A percentile compares a stretch with the other conserved stretches of the same genome.
Evolutionary conservation across 2,329 filamentous ascomycete genomes (phyloP).

Genomic region (Diaporthe sp.): DNA sequence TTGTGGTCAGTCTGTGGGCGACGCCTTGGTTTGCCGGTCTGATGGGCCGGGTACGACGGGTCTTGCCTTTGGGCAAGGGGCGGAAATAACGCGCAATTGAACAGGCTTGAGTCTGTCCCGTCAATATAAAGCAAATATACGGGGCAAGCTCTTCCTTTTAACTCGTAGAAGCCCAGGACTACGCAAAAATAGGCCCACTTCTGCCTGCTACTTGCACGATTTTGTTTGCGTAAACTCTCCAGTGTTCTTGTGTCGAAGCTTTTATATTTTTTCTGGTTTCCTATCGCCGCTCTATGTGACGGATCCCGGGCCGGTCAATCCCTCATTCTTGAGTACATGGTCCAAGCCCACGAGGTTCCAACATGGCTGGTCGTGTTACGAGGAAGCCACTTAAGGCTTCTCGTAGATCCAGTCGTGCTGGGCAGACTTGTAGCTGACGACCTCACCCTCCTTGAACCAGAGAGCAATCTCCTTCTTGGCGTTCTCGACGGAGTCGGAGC

Average conservation of each 20-base stretch:
- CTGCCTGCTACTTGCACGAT: not conserved
- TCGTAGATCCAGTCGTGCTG: slow-evolving; percentile 98
- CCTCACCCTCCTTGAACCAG: slow-evolving; percentile 94
- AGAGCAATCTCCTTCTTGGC: slow-evolving; percentile 99
- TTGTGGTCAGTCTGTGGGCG: slow-evolving; percentile 85
- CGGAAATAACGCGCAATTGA: slow-evolving; percentile 7
- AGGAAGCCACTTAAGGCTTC: slow-evolving; percentile 69
- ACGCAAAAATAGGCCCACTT: not conserved
- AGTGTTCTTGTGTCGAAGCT: slow-evolving; percentile 3
- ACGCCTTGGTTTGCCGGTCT: slow-evolving; percentile 92
- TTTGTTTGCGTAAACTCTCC: not conserved
- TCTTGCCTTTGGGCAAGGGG: slow-evolving; percentile 31
- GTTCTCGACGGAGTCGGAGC: slow-evolving; percentile 98
- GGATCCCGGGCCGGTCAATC: not conserved
- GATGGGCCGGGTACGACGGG: slow-evolving; percentile 59
- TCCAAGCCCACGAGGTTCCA: not conserved
- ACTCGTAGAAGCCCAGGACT: not conserved
- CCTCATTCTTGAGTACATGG: not conserved
- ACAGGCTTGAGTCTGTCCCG: not conserved
- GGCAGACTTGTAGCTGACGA: slow-evolving; percentile 86
- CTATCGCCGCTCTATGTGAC: slow-evolving; percentile 40
- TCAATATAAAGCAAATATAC: not conserved
- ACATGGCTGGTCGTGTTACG: slow-evolving; percentile 1
- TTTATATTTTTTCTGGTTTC: slow-evolving; percentile 42
- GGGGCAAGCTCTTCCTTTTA: too few species aligned